These are phyloP conservation scores for Castanea crenata DNA, from an alignment of 306 rosid genomes.

Conservation along the genomic window DNA sequence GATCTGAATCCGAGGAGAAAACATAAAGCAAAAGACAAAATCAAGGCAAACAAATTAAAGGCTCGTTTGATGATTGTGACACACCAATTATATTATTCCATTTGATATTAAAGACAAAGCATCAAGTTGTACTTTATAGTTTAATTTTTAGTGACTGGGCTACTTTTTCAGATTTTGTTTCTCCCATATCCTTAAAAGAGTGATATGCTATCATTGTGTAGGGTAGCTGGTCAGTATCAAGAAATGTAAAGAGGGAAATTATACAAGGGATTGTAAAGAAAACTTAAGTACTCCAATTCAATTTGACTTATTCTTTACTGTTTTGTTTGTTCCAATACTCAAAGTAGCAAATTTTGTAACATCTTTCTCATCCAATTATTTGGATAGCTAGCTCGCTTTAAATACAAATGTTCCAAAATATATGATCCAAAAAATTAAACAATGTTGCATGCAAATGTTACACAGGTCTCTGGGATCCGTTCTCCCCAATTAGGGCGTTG, in stretches of 20 bases:
- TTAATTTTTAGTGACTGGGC: neutral
- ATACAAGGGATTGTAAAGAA: neutral
- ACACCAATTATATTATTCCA: no score
- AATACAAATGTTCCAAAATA: neutral
- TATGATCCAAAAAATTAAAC: neutral
- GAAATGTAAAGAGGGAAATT: neutral
- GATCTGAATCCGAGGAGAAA: no score
- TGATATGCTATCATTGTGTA: neutral
- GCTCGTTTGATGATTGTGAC: no score
- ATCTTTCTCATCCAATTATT: neutral
- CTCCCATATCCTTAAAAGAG: neutral
- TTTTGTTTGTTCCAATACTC: neutral
- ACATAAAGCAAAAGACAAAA: no score
- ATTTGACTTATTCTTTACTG: no score
- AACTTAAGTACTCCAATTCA: neutral
- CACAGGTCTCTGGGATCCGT: slow-evolving; percentile 66
- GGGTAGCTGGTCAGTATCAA: neutral
- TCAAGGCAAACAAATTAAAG: no score
- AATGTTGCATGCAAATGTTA: neutral
- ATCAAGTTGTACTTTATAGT: neutral
- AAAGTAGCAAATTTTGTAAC: neutral
- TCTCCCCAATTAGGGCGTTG: slow-evolving; percentile 80
- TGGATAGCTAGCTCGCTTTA: neutral
- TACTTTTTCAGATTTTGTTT: neutral
- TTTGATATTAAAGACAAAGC: no score